Conservation (phyloP, 306 rosid species). For the Acacia confusa region DNA sequence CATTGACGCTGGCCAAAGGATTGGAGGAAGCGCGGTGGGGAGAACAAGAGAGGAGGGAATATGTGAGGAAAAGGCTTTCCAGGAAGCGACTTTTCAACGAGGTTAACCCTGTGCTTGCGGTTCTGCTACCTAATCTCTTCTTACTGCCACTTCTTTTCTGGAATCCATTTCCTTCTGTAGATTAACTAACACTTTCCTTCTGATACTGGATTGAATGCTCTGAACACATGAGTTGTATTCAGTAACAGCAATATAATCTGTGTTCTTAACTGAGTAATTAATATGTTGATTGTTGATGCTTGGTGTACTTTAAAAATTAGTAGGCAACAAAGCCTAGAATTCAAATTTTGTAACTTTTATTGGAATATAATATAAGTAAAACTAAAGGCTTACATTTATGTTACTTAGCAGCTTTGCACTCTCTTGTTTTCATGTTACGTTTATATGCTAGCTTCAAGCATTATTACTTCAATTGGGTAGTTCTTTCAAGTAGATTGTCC, state of each 20-base stretch:
- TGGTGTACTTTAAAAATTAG: not conserved
- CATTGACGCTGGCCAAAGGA: conserved; percentile 68
- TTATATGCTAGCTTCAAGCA: not conserved
- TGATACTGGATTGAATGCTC: not conserved
- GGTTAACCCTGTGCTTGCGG: conserved; percentile 53
- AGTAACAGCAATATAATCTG: not conserved
- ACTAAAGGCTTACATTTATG: not conserved
- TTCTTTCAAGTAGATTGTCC: not conserved
- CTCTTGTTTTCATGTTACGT: not conserved
- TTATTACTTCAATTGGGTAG: not conserved
- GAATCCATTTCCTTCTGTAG: conserved; percentile 46
- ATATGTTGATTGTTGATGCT: not conserved
- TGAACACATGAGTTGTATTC: not conserved
- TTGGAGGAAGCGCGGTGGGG: conserved; percentile 64
- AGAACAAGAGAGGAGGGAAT: conserved; percentile 40
- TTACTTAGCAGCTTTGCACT: not conserved
- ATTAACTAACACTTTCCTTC: not conserved
- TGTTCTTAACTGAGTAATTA: not conserved
- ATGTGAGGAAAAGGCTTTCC: conserved; percentile 56
- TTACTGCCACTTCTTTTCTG: conserved; percentile 58
- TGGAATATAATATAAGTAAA: not conserved
- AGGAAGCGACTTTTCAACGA: conserved; percentile 43
- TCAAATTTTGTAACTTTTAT: not conserved
- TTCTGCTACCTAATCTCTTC: conserved; percentile 61
- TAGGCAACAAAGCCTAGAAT: not conserved